Evolutionary conservation across 1,284 basidiomycete genomes (phyloP).

Genomic region (Sporisorium sorghi): DNA sequence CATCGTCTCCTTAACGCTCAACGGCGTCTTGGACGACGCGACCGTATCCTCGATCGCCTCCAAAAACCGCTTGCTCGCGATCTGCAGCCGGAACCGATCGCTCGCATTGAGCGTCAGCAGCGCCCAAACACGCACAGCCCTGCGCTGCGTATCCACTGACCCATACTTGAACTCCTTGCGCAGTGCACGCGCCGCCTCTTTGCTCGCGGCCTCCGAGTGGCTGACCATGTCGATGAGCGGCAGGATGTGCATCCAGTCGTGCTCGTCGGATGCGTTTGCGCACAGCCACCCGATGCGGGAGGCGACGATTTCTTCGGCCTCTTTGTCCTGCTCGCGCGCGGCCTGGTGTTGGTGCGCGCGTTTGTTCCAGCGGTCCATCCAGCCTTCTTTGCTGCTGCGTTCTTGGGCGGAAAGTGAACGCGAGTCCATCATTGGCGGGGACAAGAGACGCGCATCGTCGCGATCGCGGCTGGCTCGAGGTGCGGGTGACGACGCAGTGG

Average conservation of each 20-base stretch:
- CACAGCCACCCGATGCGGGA: slow-evolving; percentile 49
- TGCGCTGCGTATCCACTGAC: slow-evolving; percentile 38
- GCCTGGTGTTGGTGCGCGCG: slow-evolving; percentile 27
- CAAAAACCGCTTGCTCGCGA: slow-evolving; percentile 61
- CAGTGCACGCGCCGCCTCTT: slow-evolving; percentile 60
- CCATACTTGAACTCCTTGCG: slow-evolving; percentile 64
- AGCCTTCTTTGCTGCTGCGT: slow-evolving; percentile 39
- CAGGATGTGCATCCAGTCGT: slow-evolving; percentile 54
- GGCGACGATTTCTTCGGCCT: slow-evolving; percentile 27
- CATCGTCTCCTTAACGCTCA: slow-evolving; percentile 58
- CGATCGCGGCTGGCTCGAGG: slow-evolving; percentile 16
- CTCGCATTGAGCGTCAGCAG: slow-evolving; percentile 54
- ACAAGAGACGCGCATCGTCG: slow-evolving; percentile 18
- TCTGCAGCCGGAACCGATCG: slow-evolving; percentile 58
- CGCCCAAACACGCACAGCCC: slow-evolving; percentile 59
- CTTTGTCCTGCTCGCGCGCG: slow-evolving; percentile 32
- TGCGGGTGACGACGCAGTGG: slow-evolving; percentile 14
- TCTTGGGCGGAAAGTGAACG: slow-evolving; percentile 8
- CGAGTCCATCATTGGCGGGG: slow-evolving; percentile 15
- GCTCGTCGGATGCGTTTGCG: slow-evolving; percentile 24
- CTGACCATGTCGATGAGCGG: slow-evolving; percentile 41
- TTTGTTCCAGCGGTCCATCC: slow-evolving; percentile 47
- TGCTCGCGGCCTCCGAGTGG: slow-evolving; percentile 57
- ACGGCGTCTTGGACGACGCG: slow-evolving; percentile 51
- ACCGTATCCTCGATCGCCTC: slow-evolving; percentile 57